Base-by-base conservation (phyloP, 2,329 filamentous ascomycete genomes). In the Ambrosiella xylebori region DNA sequence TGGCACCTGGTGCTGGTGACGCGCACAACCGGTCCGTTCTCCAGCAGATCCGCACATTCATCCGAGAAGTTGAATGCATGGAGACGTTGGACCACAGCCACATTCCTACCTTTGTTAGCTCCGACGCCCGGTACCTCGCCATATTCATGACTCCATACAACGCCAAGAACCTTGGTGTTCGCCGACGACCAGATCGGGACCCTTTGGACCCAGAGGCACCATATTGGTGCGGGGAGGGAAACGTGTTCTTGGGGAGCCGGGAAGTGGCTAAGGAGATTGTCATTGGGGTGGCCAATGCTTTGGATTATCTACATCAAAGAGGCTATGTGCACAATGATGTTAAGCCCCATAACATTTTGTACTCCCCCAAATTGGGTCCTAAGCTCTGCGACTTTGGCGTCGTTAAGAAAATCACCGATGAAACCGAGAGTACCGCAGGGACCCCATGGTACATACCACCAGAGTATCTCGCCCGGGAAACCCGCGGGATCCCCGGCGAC, bases 61-160 rank as follows among this genome's bases (percentile, higher is more conserved):
- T 79, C 61, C 76, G 78, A 61, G 78, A 81, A 64, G 76, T 76
- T 62, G 73, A 74, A 63, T 76, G 72, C 63, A 78, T 81, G 62
- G 74, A 77, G 62, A 72, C 75, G 61, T 67, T 81, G 13, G 68
- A 75, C 60, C 78, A 81, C 66, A 70, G 76, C 61, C 79, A 76
- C 56, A 81, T 81, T 61, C 78, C 80, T 59, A 73, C 73, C 19
- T 71, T 80, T 56, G 78, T 80, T 60, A 78, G 77, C 7, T 78
- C 78, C 41, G 79, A 81, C 62, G 79, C 79, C 6, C 75, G 79
- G 39, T 80, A 77, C 64, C 66, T 82, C 41, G 79, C 77, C 2
- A 66, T 81, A 8, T 81, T 80, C 64, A 81, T 82, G 78, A 78
- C 81, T 64, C 76, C 80, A 60, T 72, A 81, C 3, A 76, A 80